Conservation (phyloP, 306 rosid species). For the Comarum palustre region DNA sequence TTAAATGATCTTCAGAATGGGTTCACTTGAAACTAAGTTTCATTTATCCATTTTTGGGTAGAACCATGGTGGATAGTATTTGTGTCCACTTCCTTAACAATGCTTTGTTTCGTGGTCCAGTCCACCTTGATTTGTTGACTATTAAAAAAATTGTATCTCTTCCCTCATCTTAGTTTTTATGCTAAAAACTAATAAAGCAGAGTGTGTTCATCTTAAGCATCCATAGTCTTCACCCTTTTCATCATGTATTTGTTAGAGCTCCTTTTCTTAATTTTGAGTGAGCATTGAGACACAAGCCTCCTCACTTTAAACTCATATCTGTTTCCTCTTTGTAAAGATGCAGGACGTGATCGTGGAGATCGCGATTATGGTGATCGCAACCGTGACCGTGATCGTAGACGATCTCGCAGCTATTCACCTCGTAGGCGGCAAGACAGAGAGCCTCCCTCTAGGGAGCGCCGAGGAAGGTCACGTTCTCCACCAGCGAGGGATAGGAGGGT, state of each 20-base stretch:
- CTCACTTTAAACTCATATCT: neutral
- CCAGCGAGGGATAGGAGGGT: slow-evolving; percentile 22
- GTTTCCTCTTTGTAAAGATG: slow-evolving; percentile 15
- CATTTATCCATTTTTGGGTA: neutral
- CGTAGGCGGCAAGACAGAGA: slow-evolving; percentile 35
- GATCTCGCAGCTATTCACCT: slow-evolving; percentile 43
- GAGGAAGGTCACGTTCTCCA: slow-evolving; percentile 45
- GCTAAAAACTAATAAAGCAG: neutral
- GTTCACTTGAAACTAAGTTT: neutral
- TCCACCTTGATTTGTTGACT: neutral
- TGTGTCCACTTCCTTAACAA: neutral
- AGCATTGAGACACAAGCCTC: neutral
- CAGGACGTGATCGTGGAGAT: slow-evolving; percentile 31
- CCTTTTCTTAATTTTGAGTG: neutral
- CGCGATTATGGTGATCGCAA: slow-evolving; percentile 6
- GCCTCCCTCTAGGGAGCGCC: slow-evolving; percentile 33
- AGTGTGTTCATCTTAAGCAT: neutral
- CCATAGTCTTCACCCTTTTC: neutral
- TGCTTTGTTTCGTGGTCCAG: neutral
- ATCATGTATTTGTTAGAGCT: neutral
- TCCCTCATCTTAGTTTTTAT: neutral
- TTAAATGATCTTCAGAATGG: neutral
- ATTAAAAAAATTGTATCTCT: neutral
- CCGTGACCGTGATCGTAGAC: slow-evolving; percentile 11
- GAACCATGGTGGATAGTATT: neutral